Evolutionary conservation across 2,329 filamentous ascomycete genomes (phyloP).

Genomic region (Lasiodiplodia citricola): DNA sequence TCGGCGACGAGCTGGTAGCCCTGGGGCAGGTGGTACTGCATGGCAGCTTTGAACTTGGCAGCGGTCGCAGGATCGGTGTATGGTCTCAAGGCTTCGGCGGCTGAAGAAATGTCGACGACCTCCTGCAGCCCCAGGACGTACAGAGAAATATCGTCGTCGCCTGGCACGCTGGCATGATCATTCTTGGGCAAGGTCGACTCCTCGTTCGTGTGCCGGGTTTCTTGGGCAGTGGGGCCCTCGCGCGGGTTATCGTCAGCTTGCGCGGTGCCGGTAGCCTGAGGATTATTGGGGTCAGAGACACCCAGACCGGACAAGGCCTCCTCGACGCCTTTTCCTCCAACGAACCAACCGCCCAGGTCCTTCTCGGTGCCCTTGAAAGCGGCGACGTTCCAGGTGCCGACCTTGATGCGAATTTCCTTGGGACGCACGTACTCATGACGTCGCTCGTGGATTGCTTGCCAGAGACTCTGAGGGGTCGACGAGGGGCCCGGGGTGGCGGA

Average conservation of each 20-base stretch:
- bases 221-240: slow-evolving; percentile 55
- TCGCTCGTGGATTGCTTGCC: slow-evolving; percentile 70
- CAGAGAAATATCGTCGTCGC: slow-evolving; percentile 75
- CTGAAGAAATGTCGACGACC: slow-evolving; percentile 82
- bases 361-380: slow-evolving; percentile 83
- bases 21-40: slow-evolving; percentile 74
- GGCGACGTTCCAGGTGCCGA: slow-evolving; percentile 96
- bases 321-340: slow-evolving; percentile 74
- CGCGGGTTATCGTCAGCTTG: slow-evolving; percentile 33
- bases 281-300: slow-evolving; percentile 33
- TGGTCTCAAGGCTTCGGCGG: slow-evolving; percentile 76
- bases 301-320: slow-evolving; percentile 63
- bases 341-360: slow-evolving; percentile 88
- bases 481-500: slow-evolving; percentile 29
- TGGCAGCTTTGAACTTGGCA: slow-evolving; percentile 79
- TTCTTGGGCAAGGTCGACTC: slow-evolving; percentile 50
- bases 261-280: slow-evolving; percentile 33
- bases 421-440: slow-evolving; percentile 78
- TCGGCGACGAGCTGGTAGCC: slow-evolving; percentile 79
- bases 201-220: slow-evolving; percentile 51
- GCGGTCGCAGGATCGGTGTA: slow-evolving; percentile 75
- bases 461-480: slow-evolving; percentile 54
- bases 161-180: slow-evolving; percentile 56
- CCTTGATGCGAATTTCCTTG: slow-evolving; percentile 79
- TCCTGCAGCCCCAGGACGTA: slow-evolving; percentile 94